Percentiles rank a stretch among this genome's conserved stretches.
Conservation (phyloP, 805 yeast species). For the Debaryomyces maramus region DNA sequence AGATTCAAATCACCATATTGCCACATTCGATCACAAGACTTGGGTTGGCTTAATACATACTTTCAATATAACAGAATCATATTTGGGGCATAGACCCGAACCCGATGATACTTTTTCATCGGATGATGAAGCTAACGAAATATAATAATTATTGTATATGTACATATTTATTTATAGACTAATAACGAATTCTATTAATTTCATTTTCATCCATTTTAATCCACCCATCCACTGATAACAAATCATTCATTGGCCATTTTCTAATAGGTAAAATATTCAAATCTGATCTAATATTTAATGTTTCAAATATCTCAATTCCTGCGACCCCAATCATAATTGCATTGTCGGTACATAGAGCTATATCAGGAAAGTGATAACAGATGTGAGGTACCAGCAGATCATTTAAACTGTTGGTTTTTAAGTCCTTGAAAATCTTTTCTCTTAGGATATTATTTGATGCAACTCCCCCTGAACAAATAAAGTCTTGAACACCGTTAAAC, state of each 20-base stretch:
- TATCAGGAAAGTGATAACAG: slow-evolving; percentile 64
- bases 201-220: slow-evolving; percentile 20
- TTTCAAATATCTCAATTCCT: slow-evolving; percentile 82
- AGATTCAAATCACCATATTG: slow-evolving; percentile 63
- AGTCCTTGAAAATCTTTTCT: slow-evolving; percentile 40
- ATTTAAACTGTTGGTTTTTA: slow-evolving; percentile 21
- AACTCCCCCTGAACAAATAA: slow-evolving; percentile 94
- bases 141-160: not conserved
- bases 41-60: slow-evolving; percentile 61
- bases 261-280: slow-evolving; percentile 62
- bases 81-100: slow-evolving; percentile 45
- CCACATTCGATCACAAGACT: slow-evolving; percentile 63
- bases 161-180: not conserved
- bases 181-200: not conserved
- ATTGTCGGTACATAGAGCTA: slow-evolving; percentile 84
- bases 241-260: slow-evolving; percentile 76
- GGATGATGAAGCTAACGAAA: slow-evolving; percentile 4
- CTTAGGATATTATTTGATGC: slow-evolving; percentile 71
- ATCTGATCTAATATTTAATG: slow-evolving; percentile 46
- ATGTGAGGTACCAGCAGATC: slow-evolving; percentile 5
- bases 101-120: slow-evolving; percentile 23
- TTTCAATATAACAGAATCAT: slow-evolving; percentile 56
- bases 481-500: slow-evolving; percentile 45
- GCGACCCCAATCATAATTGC: slow-evolving; percentile 98
- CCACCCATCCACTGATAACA: slow-evolving; percentile 56